Base-by-base conservation (phyloP, 2,329 filamentous ascomycete genomes). In the Xylariomycetidae sp. region DNA sequence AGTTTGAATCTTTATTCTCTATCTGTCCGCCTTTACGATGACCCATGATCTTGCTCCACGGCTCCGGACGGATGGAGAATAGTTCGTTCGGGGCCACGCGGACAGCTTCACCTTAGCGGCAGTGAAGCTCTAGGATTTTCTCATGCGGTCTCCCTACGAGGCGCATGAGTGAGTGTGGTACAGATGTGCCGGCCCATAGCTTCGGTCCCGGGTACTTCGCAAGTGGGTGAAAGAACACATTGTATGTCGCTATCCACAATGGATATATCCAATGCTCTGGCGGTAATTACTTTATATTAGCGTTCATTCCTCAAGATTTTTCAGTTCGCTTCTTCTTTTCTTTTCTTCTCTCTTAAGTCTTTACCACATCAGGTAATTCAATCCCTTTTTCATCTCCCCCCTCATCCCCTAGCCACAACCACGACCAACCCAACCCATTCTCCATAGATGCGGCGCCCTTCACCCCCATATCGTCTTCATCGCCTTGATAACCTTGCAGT, bases 401-500 rank as follows among this genome's bases (percentile, higher is more conserved):
- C n/a, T n/a, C n/a, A n/a, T n/a, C n/a, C n/a, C n/a, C n/a, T n/a
- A n/a, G n/a, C n/a, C n/a, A n/a, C n/a, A n/a, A n/a, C n/a, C n/a
- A n/a, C n/a, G n/a, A n/a, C n/a, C n/a, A n/a, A n/a, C n/a, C n/a
- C n/a, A n/a, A n/a, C n/a, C n/a, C n/a, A n/a, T n/a, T n/a, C n/a
- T n/a, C n/a, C n/a, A n/a, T n/a, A n/a, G n/a, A n/a, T n/a, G n/a
- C n/a, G n/a, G n/a, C n/a, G n/a, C n/a, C n/a, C 18, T 8, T 46
- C 35, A 48, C n/a, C 47, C 38, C 57, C 61, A 66, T 15, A 65
- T 61, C 8, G 55, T 49, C 14, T 46, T 53, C 18, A 70, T 54
- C 0, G 48, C 56, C 42, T 61, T 66, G 29, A 67, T 47, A 11
- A 62, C 51, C 47, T 66, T 69, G 39, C 67, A 70, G 33, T 67